Conservation (phyloP, 1,139 yeast genomes). For the Nadsonia commutata region DNA sequence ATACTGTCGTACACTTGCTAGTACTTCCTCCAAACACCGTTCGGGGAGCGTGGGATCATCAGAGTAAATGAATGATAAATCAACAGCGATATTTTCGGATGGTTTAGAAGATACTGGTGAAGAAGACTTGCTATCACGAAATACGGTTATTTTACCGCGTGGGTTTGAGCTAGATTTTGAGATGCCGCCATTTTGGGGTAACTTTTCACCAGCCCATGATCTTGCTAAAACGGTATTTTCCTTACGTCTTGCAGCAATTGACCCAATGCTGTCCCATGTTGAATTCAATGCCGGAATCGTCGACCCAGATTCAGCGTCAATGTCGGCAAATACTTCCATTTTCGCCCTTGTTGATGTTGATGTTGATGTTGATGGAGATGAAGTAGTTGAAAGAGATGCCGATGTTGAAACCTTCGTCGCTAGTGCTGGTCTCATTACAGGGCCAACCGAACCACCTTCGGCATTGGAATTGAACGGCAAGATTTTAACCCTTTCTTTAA, state of each 20-base stretch:
- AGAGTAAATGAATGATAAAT: slow-evolving; percentile 31
- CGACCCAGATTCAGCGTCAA: slow-evolving; percentile 6
- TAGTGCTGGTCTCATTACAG: slow-evolving; percentile 14
- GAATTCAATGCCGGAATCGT: slow-evolving; percentile 9
- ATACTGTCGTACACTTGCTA: slow-evolving; percentile 32
- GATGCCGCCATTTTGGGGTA: slow-evolving; percentile 26
- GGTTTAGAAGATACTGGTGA: slow-evolving; percentile 25
- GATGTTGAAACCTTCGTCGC: slow-evolving; percentile 9
- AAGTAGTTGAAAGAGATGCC: slow-evolving; percentile 3
- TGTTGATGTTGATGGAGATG: slow-evolving; percentile 1
- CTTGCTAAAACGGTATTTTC: slow-evolving; percentile 46
- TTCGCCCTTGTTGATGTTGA: slow-evolving; percentile 8
- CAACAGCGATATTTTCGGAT: slow-evolving; percentile 45
- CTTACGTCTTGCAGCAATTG: slow-evolving; percentile 38
- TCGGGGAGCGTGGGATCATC: slow-evolving; percentile 29
- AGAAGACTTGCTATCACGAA: not conserved
- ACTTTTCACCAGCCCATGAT: slow-evolving; percentile 55
- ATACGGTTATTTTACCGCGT: slow-evolving; percentile 13
- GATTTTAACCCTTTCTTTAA: slow-evolving; percentile 13
- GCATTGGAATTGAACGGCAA: no score
- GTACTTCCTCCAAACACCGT: slow-evolving; percentile 45
- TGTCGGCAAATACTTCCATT: slow-evolving; percentile 18
- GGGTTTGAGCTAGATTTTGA: slow-evolving; percentile 15
- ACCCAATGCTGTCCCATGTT: slow-evolving; percentile 39
- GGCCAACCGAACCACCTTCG: slow-evolving; percentile 13